A percentile compares a stretch with the other conserved stretches of the same genome.
Conservation (phyloP, 768 basidiomycete genomes). For the Panellus pusillus region DNA sequence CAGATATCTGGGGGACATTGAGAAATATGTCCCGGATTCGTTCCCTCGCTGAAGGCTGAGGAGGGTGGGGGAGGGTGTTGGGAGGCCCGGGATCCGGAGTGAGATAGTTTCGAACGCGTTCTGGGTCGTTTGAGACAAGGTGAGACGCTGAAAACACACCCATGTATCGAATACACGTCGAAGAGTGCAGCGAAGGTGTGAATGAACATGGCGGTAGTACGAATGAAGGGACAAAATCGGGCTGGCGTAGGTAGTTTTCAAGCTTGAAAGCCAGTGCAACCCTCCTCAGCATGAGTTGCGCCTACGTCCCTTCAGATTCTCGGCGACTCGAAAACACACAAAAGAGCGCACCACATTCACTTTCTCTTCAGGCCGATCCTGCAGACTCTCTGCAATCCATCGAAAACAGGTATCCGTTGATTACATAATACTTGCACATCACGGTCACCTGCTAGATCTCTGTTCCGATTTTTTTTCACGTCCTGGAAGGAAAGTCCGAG, state of each 20-base stretch:
- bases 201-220: constrained; percentile 22
- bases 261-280: constrained; percentile 52
- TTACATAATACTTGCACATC: no score
- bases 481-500: no score
- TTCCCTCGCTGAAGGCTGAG: not conserved
- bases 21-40: constrained; percentile 7
- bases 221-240: constrained; percentile 7
- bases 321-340: not conserved
- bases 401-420: no score
- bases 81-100: not conserved
- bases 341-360: not conserved
- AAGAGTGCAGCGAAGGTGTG: constrained; percentile 22
- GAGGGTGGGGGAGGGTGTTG: not conserved
- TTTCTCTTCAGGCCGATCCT: no score
- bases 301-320: constrained; percentile 9
- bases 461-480: no score
- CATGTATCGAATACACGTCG: constrained; percentile 16
- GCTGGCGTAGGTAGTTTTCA: constrained; percentile 1
- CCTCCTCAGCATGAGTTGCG: constrained; percentile 62
- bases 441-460: no score
- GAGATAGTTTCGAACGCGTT: constrained; percentile 3
- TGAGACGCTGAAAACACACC: not conserved
- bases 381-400: no score
- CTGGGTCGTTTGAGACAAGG: not conserved
- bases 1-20: constrained; percentile 4